phyloP scores from a whole-genome alignment of 139 green algal genomes.

The Coccomyxa sp. region DNA sequence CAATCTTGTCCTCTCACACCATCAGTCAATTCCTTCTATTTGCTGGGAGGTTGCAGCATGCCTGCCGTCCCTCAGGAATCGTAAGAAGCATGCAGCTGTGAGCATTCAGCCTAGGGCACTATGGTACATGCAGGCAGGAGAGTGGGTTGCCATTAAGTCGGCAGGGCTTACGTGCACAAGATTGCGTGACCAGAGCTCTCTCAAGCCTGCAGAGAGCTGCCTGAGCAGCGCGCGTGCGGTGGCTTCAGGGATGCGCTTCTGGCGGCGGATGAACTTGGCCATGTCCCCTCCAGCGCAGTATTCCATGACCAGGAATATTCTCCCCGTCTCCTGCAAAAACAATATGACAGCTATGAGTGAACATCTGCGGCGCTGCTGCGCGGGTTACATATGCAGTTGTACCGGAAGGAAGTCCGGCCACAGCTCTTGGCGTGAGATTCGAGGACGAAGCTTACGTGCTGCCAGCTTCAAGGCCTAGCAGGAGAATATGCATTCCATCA shows the following conservation, averaged over 20 bases:
- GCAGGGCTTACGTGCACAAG: constrained; percentile 77
- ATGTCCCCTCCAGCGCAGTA: constrained; percentile 93
- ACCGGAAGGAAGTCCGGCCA: not conserved
- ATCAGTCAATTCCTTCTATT: not conserved
- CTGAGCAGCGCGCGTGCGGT: constrained; percentile 71
- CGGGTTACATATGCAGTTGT: not conserved
- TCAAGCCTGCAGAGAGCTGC: constrained; percentile 83
- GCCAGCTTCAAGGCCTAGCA: too few relatives aligned
- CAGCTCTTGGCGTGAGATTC: not conserved
- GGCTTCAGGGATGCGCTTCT: constrained; percentile 47
- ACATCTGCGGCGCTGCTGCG: not conserved
- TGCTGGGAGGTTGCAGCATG: not conserved
- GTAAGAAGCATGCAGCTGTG: not conserved
- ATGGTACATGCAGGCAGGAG: too few relatives aligned
- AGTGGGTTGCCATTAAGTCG: too few relatives aligned
- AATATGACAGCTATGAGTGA: too few relatives aligned
- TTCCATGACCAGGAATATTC: constrained; percentile 89
- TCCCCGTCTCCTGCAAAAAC: constrained; percentile 39
- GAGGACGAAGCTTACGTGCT: not conserved
- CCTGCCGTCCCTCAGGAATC: not conserved
- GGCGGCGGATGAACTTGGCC: constrained; percentile 57
- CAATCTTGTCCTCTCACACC: not conserved
- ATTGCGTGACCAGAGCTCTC: constrained; percentile 74
- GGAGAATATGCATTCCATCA: too few relatives aligned
- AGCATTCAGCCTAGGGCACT: not conserved